These are phyloP conservation scores for Puya raimondii DNA, from an alignment of 176 grass and related monocot species.

Conservation along the genomic window DNA sequence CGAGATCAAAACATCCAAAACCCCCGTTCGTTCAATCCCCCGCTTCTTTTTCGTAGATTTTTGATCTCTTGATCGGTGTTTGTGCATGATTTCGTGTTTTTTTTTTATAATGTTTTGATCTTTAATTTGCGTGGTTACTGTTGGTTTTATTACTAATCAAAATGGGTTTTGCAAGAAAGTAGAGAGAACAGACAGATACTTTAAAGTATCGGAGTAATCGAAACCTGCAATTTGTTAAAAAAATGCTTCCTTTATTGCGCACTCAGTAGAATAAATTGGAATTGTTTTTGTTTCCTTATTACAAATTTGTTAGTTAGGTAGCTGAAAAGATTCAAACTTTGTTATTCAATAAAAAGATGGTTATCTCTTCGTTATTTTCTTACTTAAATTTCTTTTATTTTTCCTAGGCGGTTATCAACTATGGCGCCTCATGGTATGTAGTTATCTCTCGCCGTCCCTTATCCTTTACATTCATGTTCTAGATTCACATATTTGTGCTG, in stretches of 20 bases:
- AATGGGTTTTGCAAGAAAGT: too few species aligned
- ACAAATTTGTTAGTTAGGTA: background rate
- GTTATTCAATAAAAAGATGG: background rate
- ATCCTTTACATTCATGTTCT: background rate
- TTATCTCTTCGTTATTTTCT: background rate
- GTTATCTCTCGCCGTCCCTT: background rate
- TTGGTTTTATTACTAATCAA: too few species aligned
- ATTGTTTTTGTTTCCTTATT: background rate
- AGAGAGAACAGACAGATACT: too few species aligned
- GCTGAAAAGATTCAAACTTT: background rate
- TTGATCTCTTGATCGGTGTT: background rate
- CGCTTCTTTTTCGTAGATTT: background rate
- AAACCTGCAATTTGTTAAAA: too few species aligned
- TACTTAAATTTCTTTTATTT: conserved; percentile 3
- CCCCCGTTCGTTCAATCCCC: conserved; percentile 32
- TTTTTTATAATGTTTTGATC: background rate
- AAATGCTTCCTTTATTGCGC: too few species aligned
- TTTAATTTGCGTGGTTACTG: too few species aligned
- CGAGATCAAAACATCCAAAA: conserved; percentile 56
- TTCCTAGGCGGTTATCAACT: conserved; percentile 67
- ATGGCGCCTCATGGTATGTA: conserved; percentile 81
- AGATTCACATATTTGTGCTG: background rate
- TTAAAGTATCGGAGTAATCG: too few species aligned
- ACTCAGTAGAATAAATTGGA: background rate
- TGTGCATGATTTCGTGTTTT: background rate